Evolutionary conservation across 2,329 filamentous ascomycete genomes (phyloP), one percentile per base, ranked within the genome.

Genomic region (Colletotrichum theobromicola): DNA sequence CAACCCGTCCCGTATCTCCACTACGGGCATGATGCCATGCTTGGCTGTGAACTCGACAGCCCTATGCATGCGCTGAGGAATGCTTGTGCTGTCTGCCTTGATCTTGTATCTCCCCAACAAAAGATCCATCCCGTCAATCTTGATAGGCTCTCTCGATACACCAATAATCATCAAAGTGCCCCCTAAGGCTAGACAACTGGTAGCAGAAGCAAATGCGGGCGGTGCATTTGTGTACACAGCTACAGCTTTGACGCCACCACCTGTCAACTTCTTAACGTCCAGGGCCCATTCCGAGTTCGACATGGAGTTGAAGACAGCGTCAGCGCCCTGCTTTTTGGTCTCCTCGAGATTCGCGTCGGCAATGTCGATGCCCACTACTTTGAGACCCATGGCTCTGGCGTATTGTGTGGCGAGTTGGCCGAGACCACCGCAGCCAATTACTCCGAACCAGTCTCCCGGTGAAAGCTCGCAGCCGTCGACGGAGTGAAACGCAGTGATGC

Each of bases 331-430:
- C 42, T 82, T 81, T 65, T 80, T 84, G 18, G 82, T 81, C 74
- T 84, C 81, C 26, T 82, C 80, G 2, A 87, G 82, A 66, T 85
- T 85, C 5, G 79, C 79, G 70, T 88, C 83, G 67, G 84, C 86
- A 65, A 86, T 83, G 69, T 88, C 86, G 58, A 88, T 81, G 26
- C 82, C 86, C 15, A 87, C 82, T 12, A 84, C 82, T 68, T 83
- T 83, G 69, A 84, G 80, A 15, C 85, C 85, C 83, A 86, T 85
- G 28, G 86, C 86, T 76, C 86, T 86, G 18, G 85, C 85, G 76
- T 82, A 88, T 74, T 88, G 85, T 10, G 85, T 82, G 5, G 85
- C 86, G 67, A 87, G 83, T 76, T 88, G 86, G 9, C 86, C 86
- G 18, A 88, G 80, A 13, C 86, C 86, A 21, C 86, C 86, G 71